phyloP scores from a whole-genome alignment of 169 alveolate species.

The Cystoisospora suis region DNA sequence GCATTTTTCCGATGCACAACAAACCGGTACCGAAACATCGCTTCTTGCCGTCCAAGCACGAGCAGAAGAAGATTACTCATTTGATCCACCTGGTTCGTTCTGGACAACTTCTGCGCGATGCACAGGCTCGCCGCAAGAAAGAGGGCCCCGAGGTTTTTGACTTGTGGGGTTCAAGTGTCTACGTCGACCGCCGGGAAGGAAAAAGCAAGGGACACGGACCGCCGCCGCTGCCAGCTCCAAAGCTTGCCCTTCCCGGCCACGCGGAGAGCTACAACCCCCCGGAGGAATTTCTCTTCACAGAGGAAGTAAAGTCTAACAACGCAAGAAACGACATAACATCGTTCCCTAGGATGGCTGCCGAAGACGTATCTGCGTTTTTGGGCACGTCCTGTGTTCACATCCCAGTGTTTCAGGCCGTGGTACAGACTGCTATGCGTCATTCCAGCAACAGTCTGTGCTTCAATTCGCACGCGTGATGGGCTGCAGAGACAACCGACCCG shows the following conservation, averaged over 20 bases:
- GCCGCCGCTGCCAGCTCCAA: constrained; percentile 91
- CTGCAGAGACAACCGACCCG: too few species aligned
- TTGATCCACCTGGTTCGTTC: constrained; percentile 30
- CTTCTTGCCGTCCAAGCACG: constrained; percentile 47
- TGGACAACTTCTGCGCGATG: constrained; percentile 40
- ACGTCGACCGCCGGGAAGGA: constrained; percentile 48
- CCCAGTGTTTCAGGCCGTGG: too few species aligned
- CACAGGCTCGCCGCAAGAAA: constrained; percentile 27
- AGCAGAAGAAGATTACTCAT: constrained; percentile 5
- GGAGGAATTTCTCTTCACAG: constrained; percentile 86
- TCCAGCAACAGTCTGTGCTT: too few species aligned
- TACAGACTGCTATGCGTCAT: too few species aligned
- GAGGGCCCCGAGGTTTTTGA: constrained; percentile 74
- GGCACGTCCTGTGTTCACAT: too few species aligned
- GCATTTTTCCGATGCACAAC: constrained; percentile 53
- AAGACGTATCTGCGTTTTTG: too few species aligned
- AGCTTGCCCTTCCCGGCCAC: constrained; percentile 91
- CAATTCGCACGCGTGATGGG: too few species aligned
- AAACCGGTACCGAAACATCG: constrained; percentile 32
- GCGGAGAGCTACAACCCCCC: constrained; percentile 95
- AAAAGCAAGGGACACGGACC: constrained; percentile 72
- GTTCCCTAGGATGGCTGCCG: too few species aligned
- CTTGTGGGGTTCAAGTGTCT: constrained; percentile 79
- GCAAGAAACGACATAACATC: too few species aligned
- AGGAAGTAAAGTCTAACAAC: constrained; percentile 62